Evolutionary conservation across 192 early-diverging fungal species (phyloP).

Genomic region (Backusella macrospora): DNA sequence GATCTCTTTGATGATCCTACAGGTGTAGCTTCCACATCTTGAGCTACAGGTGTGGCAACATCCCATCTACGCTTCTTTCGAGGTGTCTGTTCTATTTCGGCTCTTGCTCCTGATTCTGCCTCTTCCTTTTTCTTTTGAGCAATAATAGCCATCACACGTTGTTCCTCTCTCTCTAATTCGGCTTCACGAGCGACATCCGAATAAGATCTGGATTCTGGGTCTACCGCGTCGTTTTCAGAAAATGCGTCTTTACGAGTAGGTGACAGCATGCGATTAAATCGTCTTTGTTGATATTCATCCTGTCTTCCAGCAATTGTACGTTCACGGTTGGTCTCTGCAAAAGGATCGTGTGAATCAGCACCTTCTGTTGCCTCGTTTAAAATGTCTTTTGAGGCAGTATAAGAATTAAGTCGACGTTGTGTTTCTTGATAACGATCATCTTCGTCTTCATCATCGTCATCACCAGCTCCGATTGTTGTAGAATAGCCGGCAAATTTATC

Average conservation of each 20-base stretch:
- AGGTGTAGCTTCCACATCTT: conserved; percentile 47
- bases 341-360: conserved; percentile 61
- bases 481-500: conserved; percentile 76
- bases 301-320: conserved; percentile 82
- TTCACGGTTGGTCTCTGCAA: conserved; percentile 55
- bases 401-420: conserved; percentile 62
- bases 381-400: conserved; percentile 82
- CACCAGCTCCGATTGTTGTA: conserved; percentile 60
- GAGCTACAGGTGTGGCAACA: conserved; percentile 56
- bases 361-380: conserved; percentile 65
- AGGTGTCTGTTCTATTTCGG: conserved; percentile 29
- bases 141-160: conserved; percentile 68
- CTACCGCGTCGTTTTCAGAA: conserved; percentile 40
- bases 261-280: conserved; percentile 78
- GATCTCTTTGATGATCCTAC: conserved; percentile 37
- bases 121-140: conserved; percentile 73
- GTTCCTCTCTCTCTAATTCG: conserved; percentile 84
- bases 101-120: conserved; percentile 33
- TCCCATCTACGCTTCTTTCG: conserved; percentile 85
- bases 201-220: conserved; percentile 67
- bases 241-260: conserved; percentile 85
- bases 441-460: conserved; percentile 58
- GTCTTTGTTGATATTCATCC: conserved; percentile 83
- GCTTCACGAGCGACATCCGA: conserved; percentile 84
- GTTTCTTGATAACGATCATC: conserved; percentile 42